Base-by-base conservation (phyloP, 805 yeast genomes). In the Nakazawaea wyomingensis region DNA sequence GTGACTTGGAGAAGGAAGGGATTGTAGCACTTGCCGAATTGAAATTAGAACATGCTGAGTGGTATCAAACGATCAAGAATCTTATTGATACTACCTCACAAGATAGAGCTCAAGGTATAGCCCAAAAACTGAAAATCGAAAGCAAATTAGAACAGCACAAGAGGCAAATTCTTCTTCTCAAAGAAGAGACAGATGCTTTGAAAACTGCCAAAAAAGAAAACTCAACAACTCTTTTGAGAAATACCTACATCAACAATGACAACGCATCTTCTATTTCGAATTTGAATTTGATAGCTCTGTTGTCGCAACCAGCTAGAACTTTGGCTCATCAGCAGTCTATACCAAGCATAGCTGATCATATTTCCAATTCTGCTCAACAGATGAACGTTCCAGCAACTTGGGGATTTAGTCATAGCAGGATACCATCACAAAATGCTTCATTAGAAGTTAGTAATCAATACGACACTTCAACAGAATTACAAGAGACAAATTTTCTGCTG, bases 1-100 rank as follows among this genome's bases (percentile, higher is more conserved):
- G 48, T 2, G 38, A 28, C 8, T 22, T 47, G 20, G 39, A 45
- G 20, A 42, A 31, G 35, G 47, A 45, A 5, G 48, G 46, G n/a
- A 18, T 31, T 16, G 17, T 17, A 6, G 44, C 48, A 4, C 37
- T 45, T 24, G 35, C 28, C 38, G 32, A 19, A 4, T 22, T 44
- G 20, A 33, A 20, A 54, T 57, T 8, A 58, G 42, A 26, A 16
- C 41, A 37, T 34, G 29, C 35, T 5, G 39, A 33, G 14, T 45
- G 48, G 48, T 41, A 36, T 27, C 29, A 22, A 14, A 21, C 27
- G 4, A 36, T 44, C 4, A 28, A 39, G 13, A 18, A 31, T 10
- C 22, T 43, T 4, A 38, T 38, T n/a, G 35, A 34, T 30, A 26
- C 27, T 5, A 42, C 41, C 11, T 29, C 41, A 2, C 31, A 21